Base-by-base conservation (phyloP, 192 early-diverging fungal species). In the Coemansia javaensis region DNA sequence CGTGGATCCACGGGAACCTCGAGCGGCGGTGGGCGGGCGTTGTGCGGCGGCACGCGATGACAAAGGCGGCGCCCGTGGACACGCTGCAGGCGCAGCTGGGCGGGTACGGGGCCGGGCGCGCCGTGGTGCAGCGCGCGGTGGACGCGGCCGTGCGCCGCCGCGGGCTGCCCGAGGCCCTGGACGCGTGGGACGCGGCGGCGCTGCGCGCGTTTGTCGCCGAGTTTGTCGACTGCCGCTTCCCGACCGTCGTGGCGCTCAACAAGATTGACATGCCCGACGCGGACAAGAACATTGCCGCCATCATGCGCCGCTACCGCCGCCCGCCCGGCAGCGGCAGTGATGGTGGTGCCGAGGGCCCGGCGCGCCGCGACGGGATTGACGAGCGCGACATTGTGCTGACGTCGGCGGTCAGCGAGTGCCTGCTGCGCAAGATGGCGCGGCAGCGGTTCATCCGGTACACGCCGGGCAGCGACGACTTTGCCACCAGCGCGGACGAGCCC, bases 181-280 rank as follows among this genome's bases (percentile, higher is more conserved):
- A 84, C 17, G 71, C 63, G 7, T 90, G 86, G 88, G 72, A 70
- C n/a, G 71, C 80, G 17, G 79, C 77, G 14, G 79, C 77, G 2
- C 32, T 89, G 23, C 42, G 52, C 5, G 60, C 46, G 27, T 64
- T 90, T 36, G 86, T 91, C 4, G 56, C 73, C 23, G 77, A 53
- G 16, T 91, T 91, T 54, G 47, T 91, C 47, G 82, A 88, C 31
- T 78, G 79, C 45, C 79, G 88, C 9, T 91, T 91, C 48, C 90
- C 90, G 10, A 91, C 88, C 0, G 54, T 91, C 35, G 80, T 91
- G 30, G 86, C 88, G 4, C 66, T 91, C 24, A 91, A 91, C 74
- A 91, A 91, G 47, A 89, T 91, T 32, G 90, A 91, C 49, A 77
- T 89, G 52, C 81, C 90, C 1, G 90, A 90, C 34, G 68, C 85